Evolutionary conservation across 495 filamentous ascomycete species (phyloP).

Genomic region (Hypomontagnella submonticulosa): DNA sequence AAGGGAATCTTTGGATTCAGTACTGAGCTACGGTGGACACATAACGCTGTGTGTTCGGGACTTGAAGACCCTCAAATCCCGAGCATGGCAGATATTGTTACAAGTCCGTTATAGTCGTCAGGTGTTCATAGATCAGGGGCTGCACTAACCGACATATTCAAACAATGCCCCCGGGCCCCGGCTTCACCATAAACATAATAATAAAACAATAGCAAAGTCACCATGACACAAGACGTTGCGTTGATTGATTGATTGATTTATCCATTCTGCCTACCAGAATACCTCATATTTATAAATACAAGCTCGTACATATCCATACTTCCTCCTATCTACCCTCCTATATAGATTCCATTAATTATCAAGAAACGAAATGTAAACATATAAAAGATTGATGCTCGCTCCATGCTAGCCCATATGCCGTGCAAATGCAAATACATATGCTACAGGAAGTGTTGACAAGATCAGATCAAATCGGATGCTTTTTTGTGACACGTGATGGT

Average conservation of each 20-base stretch:
- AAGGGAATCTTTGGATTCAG: no score
- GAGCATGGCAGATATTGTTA: neutral
- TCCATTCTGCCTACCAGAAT: slow-evolving; percentile 12
- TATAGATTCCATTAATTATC: neutral
- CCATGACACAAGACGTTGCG: neutral
- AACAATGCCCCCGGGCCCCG: no score
- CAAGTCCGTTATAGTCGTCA: no score
- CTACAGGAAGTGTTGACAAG: slow-evolving; percentile 19
- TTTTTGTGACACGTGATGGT: slow-evolving; percentile 13
- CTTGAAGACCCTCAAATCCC: neutral
- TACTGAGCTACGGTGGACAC: no score
- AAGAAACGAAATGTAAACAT: slow-evolving; percentile 1
- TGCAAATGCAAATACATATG: slow-evolving; percentile 19
- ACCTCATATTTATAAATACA: slow-evolving; percentile 14
- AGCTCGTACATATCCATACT: slow-evolving; percentile 4
- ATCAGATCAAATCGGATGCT: neutral
- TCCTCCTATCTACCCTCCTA: no score
- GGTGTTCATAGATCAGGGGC: no score
- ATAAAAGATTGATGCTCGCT: slow-evolving; percentile 29
- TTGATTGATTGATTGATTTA: neutral
- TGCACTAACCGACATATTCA: no score
- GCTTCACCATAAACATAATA: no score
- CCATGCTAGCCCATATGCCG: slow-evolving; percentile 32
- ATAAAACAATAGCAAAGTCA: neutral
- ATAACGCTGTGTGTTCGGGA: no score